Percentiles rank a stretch among this genome's conserved stretches.
These are phyloP conservation scores for Neocallimastix lanati DNA, from an alignment of 192 early-diverging fungal species.

Conservation along the genomic window DNA sequence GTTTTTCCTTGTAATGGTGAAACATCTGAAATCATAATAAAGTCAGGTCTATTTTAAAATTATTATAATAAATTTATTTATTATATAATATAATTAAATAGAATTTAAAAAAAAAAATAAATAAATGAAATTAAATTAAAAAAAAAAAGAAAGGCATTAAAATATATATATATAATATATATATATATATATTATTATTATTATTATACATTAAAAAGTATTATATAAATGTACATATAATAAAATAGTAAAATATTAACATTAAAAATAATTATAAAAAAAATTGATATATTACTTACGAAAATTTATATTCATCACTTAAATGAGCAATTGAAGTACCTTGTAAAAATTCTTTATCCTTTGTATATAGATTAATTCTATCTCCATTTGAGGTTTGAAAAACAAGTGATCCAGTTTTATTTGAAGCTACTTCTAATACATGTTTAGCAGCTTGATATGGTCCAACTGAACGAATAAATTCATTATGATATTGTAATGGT, in stretches of 20 bases:
- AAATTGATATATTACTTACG: too few relatives aligned
- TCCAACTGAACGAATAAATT: not conserved
- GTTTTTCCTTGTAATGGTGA: not conserved
- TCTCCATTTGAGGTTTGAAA: not conserved
- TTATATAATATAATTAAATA: too few relatives aligned
- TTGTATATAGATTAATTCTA: not conserved
- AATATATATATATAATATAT: too few relatives aligned
- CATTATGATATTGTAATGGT: not conserved
- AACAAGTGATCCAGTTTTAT: not conserved
- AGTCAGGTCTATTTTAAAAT: not conserved
- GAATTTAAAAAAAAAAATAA: too few relatives aligned
- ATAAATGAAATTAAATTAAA: too few relatives aligned
- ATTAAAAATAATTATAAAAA: not conserved
- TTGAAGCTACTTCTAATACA: not conserved
- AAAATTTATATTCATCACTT: not conserved
- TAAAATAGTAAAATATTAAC: too few relatives aligned
- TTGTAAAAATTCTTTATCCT: not conserved
- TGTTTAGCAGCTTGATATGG: not conserved
- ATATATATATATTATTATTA: too few relatives aligned
- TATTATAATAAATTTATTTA: too few relatives aligned
- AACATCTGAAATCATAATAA: not conserved
- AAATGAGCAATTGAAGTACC: not conserved
- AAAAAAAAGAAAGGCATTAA: too few relatives aligned
- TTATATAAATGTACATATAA: too few relatives aligned
- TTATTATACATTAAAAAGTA: too few relatives aligned